Evolutionary conservation across 2,329 filamentous ascomycete genomes (phyloP).

Genomic region (Neopestalotiopsis sp.): DNA sequence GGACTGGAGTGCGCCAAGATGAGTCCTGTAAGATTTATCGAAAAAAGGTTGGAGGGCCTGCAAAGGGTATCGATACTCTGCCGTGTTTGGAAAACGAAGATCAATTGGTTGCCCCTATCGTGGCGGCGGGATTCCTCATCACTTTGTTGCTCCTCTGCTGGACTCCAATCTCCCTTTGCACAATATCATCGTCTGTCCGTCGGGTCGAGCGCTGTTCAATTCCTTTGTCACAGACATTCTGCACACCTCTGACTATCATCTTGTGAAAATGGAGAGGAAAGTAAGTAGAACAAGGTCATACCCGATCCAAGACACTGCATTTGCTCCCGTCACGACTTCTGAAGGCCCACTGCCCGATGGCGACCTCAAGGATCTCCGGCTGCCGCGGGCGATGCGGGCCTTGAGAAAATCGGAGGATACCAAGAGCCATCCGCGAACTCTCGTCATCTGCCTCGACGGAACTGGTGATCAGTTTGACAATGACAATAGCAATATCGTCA

Average conservation of each 20-base stretch:
- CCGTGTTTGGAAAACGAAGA: neutral
- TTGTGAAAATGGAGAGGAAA: neutral
- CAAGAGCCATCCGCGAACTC: conserved; percentile 20
- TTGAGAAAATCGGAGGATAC: conserved; percentile 4
- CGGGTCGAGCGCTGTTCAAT: neutral
- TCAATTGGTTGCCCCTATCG: neutral
- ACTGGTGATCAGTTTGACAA: conserved; percentile 48
- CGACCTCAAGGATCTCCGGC: conserved; percentile 5
- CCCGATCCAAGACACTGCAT: conserved; percentile 13
- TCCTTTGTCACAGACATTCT: neutral
- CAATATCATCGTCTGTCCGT: neutral
- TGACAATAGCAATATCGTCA: conserved; percentile 50
- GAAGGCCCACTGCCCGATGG: neutral
- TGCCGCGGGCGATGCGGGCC: conserved; percentile 13
- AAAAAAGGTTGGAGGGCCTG: neutral
- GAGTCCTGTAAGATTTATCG: neutral
- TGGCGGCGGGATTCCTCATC: neutral
- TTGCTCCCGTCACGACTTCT: neutral
- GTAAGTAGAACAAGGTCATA: conserved; percentile 2
- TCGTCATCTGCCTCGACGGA: conserved; percentile 48
- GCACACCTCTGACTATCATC: neutral
- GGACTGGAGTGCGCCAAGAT: neutral
- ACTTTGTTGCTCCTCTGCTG: neutral
- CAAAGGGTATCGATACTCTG: conserved; percentile 2
- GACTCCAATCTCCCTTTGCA: neutral